Evolutionary conservation across 2,329 filamentous ascomycete species (phyloP), one percentile per base, ranked within the genome.

Genomic region (Pseudogymnoascus sp.): DNA sequence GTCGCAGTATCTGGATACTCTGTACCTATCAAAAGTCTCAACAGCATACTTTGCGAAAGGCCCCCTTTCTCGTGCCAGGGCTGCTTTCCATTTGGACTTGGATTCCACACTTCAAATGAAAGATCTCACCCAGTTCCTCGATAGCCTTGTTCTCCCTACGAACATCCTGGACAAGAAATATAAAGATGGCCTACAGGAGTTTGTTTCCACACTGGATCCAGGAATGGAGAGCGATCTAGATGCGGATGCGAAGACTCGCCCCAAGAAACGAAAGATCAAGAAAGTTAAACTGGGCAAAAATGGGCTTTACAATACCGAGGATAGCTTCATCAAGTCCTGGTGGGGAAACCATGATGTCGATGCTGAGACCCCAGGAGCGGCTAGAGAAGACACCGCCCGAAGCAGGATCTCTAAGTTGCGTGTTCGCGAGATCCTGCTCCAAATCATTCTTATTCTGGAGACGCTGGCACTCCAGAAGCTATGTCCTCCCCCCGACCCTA

Each of bases 31-130:
- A 63, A 82, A 84, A 79, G 90, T 88, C 36, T 91, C 90, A 3
- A 77, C 93, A 63, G 90, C 90, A 64, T 95, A 93, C 74, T 93
- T 93, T 74, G 88, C 88, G 18, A 95, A 95, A 77, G 90, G 90
- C 0, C 89, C 90, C 1, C 77, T 95, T 18, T 90, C 90, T 49
- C 83, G 89, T 68, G 87, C 89, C 53, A 84, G 90, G 64, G 88
- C 87, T 56, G 83, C 86, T 12, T 91, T 91, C 66, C 84, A 87
- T 63, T 76, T 85, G 12, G 82, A 86, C 65, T 82, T 83, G 61
- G 84, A 88, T 71, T 77, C 82, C 5, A 83, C 80, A 21, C 75
- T 87, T 18, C 80, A 86, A 42, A 84, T 88, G 74, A 76, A 77
- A 23, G 84, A 91, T 60, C 77, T 93, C 16, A 79, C 89, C 7